phyloP scores from a whole-genome alignment of 495 filamentous ascomycete species.

The Parmelia sp. region DNA sequence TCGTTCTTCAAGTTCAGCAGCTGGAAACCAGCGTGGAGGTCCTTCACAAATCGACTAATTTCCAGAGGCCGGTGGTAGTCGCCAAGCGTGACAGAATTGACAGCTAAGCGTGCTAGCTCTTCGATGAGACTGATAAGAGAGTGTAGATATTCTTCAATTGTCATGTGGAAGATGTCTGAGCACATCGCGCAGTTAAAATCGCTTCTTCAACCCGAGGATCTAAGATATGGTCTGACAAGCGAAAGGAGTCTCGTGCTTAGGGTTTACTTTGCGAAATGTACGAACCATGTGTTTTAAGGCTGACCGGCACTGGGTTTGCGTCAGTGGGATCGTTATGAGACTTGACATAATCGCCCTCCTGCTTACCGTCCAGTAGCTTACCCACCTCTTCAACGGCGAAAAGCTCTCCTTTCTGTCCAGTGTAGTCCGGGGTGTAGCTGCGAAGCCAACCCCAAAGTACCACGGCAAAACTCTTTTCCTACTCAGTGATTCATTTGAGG shows the following conservation, averaged over 20 bases:
- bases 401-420: constrained; percentile 50
- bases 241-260: neutral
- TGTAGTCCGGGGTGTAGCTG: constrained; percentile 38
- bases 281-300: constrained; percentile 60
- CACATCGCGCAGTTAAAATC: neutral
- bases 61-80: constrained; percentile 76
- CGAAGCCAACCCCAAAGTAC: constrained; percentile 75
- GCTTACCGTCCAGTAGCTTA: constrained; percentile 61
- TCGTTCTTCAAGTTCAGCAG: constrained; percentile 97
- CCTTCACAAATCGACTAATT: constrained; percentile 90
- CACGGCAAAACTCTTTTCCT: constrained; percentile 51
- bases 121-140: constrained; percentile 80
- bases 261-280: neutral
- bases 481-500: constrained; percentile 3
- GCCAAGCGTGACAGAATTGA: constrained; percentile 90
- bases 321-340: neutral
- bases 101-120: constrained; percentile 85
- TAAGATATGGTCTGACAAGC: neutral
- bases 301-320: constrained; percentile 69
- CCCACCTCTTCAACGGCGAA: constrained; percentile 86
- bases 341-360: neutral
- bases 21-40: constrained; percentile 92
- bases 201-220: neutral
- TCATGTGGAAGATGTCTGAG: constrained; percentile 83
- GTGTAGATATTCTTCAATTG: constrained; percentile 93